phyloP scores from a whole-genome alignment of 2,329 filamentous ascomycete genomes.

The Zasmidium citrigriseum region DNA sequence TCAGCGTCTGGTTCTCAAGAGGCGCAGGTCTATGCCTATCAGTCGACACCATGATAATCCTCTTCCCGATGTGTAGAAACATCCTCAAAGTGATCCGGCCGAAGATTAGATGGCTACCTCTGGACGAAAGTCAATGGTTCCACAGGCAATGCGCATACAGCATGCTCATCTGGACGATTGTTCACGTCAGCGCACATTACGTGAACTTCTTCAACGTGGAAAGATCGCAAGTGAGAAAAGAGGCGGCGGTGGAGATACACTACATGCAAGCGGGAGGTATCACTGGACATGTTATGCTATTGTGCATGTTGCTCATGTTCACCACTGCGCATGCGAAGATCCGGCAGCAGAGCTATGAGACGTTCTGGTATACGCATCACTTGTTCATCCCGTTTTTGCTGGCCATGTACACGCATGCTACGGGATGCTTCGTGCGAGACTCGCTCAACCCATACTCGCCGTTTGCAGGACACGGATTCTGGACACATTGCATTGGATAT shows the following conservation, averaged over 20 bases:
- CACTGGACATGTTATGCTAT: constrained; percentile 93
- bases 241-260: constrained; percentile 84
- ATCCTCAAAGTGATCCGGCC: constrained; percentile 81
- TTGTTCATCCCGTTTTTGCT: constrained; percentile 96
- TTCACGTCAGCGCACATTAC: constrained; percentile 82
- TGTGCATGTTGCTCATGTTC: constrained; percentile 99
- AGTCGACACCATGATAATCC: constrained; percentile 81
- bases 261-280: constrained; percentile 87
- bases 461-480: constrained; percentile 79
- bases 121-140: constrained; percentile 98
- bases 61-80: constrained; percentile 93
- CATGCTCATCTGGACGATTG: constrained; percentile 75
- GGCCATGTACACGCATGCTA: constrained; percentile 91
- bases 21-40: constrained; percentile 85
- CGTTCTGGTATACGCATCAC: constrained; percentile 99
- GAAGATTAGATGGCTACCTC: constrained; percentile 81
- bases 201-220: constrained; percentile 99
- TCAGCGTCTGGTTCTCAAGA: constrained; percentile 94
- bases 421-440: constrained; percentile 94
- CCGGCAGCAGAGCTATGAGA: constrained; percentile 94
- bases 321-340: constrained; percentile 93
- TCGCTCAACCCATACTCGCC: constrained; percentile 71
- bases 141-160: constrained; percentile 93
- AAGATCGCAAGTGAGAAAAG: constrained; percentile 74
- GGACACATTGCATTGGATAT: constrained; percentile 92